Evolutionary conservation across 257 asterid genomes (phyloP), one percentile per base, ranked within the genome.

Genomic region (Solanum ahanhuiri): DNA sequence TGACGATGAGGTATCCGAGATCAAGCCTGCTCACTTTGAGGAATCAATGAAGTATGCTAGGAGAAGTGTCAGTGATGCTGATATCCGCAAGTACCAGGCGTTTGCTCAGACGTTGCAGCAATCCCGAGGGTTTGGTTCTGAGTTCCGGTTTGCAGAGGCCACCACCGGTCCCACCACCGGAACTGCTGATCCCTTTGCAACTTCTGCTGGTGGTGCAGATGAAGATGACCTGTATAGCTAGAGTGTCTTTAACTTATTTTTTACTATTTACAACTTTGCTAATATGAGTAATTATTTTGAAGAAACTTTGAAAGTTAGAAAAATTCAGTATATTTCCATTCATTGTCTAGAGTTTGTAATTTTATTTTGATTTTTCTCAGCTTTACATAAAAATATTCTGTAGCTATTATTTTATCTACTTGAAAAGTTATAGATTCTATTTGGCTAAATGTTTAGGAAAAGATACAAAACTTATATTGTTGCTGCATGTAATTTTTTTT

Each of bases 101-200:
- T 93, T 95, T 85, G 94, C 97, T 34, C 98, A 93, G 88, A 95
- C 98, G 2, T 87, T 95, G 93, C 98, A 95, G 93, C 98, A 95
- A 66, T 95, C 98, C 2, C 86, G 98, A 88, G 98, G 97, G 7
- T 93, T 95, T 18, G 98, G 98, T 15, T 82, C 94, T 3, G 98
- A 93, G 58, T 95, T 95, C 89, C 89, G 94, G 18, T 95, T 95
- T 85, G 69, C 93, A 2, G 96, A 93, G 39, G 90, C 81, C 31
- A 75, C 89, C 23, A 51, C 88, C 0, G 83, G 87, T 1, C 70
- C 33, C 60, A 86, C 81, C 7, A 85, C 82, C 2, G 89, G 91
- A 11, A 66, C 92, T 43, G 41, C 95, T 4, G 95, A 93, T 67
- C 96, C 98, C 2, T 93, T 93, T 82, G 93, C 94, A 37, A 88